A percentile compares a stretch with the other conserved stretches of the same genome.
These are phyloP conservation scores for Tulasnella calospora DNA, from an alignment of 768 basidiomycete genomes.

Conservation along the genomic window DNA sequence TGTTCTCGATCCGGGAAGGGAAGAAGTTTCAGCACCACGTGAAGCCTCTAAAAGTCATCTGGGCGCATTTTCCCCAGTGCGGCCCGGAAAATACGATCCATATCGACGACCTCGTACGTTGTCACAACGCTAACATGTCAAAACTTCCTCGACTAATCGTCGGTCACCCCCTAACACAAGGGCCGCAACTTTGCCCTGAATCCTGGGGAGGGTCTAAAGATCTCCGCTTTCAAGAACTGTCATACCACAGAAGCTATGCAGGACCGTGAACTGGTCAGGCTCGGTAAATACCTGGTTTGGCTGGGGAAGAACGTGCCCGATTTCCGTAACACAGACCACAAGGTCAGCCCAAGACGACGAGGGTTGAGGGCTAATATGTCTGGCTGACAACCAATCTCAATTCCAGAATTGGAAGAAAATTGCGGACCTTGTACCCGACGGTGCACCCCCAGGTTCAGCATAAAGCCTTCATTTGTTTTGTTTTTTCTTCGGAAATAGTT, in stretches of 20 bases:
- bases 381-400: neutral
- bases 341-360: slow-evolving; percentile 42
- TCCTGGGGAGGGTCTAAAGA: slow-evolving; percentile 76
- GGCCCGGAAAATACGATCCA: slow-evolving; percentile 79
- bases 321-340: slow-evolving; percentile 61
- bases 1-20: slow-evolving; percentile 67
- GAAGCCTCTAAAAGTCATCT: slow-evolving; percentile 78
- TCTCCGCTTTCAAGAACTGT: slow-evolving; percentile 73
- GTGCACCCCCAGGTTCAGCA: neutral
- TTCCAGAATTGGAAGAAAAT: slow-evolving; percentile 24
- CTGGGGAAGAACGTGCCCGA: slow-evolving; percentile 53
- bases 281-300: slow-evolving; percentile 61
- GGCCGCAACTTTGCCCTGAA: slow-evolving; percentile 86
- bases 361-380: slow-evolving; percentile 1
- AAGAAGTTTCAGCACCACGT: slow-evolving; percentile 77
- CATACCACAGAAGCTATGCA: slow-evolving; percentile 54
- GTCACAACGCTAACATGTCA: neutral
- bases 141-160: slow-evolving; percentile 18
- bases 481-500: neutral
- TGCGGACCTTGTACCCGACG: slow-evolving; percentile 2
- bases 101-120: slow-evolving; percentile 71
- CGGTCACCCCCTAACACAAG: slow-evolving; percentile 35
- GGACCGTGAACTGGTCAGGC: slow-evolving; percentile 63
- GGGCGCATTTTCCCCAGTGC: slow-evolving; percentile 77
- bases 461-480: neutral